Base-by-base conservation (phyloP, 805 yeast species). In the Hanseniaspora vineae region DNA sequence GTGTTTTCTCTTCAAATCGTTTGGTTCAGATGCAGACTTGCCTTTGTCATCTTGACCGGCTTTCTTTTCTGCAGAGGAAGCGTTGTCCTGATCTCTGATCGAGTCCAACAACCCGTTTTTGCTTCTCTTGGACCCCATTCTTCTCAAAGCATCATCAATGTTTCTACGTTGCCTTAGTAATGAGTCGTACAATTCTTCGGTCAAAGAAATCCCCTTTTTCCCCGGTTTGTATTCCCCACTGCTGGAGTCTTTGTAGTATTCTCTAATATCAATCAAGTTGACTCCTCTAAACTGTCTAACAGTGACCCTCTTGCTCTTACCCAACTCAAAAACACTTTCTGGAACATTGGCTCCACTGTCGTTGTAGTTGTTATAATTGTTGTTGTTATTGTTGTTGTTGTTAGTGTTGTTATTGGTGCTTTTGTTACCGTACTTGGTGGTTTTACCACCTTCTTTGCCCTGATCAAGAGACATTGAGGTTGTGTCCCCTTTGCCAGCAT, bases 241-340 rank as follows among this genome's bases (percentile, higher is more conserved):
- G 2, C 69, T 62, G n/a, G 70, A 66, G 45, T 78, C 76, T 46
- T 70, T 70, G 62, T 86, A 89, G 66, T 70, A 87, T 60, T 89
- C 96, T 50, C 97, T 74, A 46, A 89, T 84, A 57, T 89, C 96
- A 13, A 90, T 77, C 53, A 88, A 66, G 33, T 75, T 75, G 48
- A 68, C 66, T 46, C 80, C 79, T 48, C 83, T 80, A 69, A 78
- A 89, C 54, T 74, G 75, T 49, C 87, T 72, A 15, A 90, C 87
- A 0, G 85, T 76, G 32, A 85, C 82, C 48, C 78, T 75, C 59
- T 86, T 87, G 56, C 72, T 79, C 54, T 70, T 71, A 3, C 80
- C 79, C 45, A 77, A 64, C 67, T 75, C 64, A 46, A 64, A 58
- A 15, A 61, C 54, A 3, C 60, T 62, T 52, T 61, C 65, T 10